A percentile compares a stretch with the other conserved stretches of the same genome.
These are phyloP conservation scores for Cryptococcus wingfieldii DNA, from an alignment of 1,284 basidiomycete genomes.

Conservation along the genomic window DNA sequence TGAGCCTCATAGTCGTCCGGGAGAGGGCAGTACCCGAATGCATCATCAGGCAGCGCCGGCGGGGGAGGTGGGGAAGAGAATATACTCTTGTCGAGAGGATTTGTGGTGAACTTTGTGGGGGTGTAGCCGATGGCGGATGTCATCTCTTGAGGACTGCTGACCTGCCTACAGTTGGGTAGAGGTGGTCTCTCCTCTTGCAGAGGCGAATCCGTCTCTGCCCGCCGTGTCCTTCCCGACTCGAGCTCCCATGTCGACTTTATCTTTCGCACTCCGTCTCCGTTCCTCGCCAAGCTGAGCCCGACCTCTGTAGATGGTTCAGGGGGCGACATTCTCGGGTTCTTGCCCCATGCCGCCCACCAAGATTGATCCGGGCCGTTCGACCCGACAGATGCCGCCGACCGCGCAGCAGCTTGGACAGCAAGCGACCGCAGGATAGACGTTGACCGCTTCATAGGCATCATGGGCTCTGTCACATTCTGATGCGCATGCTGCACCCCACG, in stretches of 20 bases:
- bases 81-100: conserved; percentile 2
- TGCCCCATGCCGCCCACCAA: conserved; percentile 28
- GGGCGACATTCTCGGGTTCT: neutral
- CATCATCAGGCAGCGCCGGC: conserved; percentile 22
- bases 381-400: conserved; percentile 1
- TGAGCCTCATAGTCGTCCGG: conserved; percentile 41
- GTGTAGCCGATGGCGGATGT: conserved; percentile 8
- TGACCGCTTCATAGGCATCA: conserved; percentile 26
- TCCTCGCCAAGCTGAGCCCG: conserved; percentile 30
- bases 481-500: neutral
- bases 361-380: conserved; percentile 8
- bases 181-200: conserved; percentile 29
- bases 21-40: conserved; percentile 34
- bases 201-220: conserved; percentile 16
- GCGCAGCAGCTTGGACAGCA: conserved; percentile 19
- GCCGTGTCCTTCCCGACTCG: conserved; percentile 6
- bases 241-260: conserved; percentile 35
- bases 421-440: conserved; percentile 29
- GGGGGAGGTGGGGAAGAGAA: conserved; percentile 17
- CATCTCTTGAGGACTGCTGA: conserved; percentile 4
- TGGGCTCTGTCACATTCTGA: conserved; percentile 28
- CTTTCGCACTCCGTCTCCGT: conserved; percentile 33
- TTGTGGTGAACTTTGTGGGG: neutral
- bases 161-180: conserved; percentile 1
- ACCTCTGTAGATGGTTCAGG: conserved; percentile 12